Base-by-base conservation (phyloP, 768 basidiomycete genomes). In the Macrolepiota fuliginosa region DNA sequence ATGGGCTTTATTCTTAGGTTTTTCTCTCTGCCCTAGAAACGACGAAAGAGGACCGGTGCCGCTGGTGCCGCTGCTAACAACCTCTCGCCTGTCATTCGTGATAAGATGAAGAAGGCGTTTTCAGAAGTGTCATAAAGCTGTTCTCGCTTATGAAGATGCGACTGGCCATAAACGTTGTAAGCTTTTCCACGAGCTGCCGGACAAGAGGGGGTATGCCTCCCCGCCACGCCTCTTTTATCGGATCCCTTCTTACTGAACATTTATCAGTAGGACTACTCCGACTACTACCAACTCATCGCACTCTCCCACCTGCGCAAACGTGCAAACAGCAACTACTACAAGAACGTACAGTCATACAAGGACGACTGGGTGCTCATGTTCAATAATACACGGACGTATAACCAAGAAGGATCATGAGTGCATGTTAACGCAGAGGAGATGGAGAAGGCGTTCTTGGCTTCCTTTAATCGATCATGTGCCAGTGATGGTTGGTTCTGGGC, bases 371-470 rank as follows among this genome's bases (percentile, higher is more conserved):
- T 83, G 66, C 82, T 94, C 59, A 95, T 99, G 90, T 98, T 96
- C 74, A 83, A 86, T 73, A 98, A 98, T 68, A 96, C 96, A 4
- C 83, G 91, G 67, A 91, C 86, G 47, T 98, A 94, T 80, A 98
- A 98, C 72, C 89, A 91, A 73, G 94, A 96, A 74, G 94, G 91
- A 1, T 96, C 94, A 0, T 94, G 92, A 91, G 94, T 97, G 39
- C 96, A 95, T 74, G 81, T 91, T 63, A 94, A 96, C 63, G 95
- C 96, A 7, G 91, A 93, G 53, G 92, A 94, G 77, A 93, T 96
- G 91, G 91, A 96, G 76, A 91, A 90, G 70, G 87, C 88, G 53
- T 94, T 96, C 71, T 83, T 90, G 62, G 79, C 85, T 27, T 78
- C 88, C 9, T 93, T 88, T 68, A 81, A 86, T 46, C 83, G 83